Percentiles rank a stretch among this genome's conserved stretches.
Conservation (phyloP, 1,284 basidiomycete species). For the Ceratobasidium theobromae region DNA sequence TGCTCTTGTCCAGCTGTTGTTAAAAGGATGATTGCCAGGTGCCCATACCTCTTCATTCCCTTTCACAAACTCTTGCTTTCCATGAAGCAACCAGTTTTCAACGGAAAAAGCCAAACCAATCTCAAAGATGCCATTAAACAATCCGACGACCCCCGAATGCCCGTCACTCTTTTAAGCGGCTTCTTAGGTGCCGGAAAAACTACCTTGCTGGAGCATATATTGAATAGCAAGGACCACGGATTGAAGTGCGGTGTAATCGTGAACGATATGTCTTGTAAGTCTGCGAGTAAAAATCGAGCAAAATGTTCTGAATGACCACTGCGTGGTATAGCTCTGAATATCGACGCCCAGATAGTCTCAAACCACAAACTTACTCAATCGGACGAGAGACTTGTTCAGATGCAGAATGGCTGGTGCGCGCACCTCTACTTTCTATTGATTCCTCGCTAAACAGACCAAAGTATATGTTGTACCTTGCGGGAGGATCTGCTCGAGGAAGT, state of each 20-base stretch:
- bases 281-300: background rate
- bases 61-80: no score
- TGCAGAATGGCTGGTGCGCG: slow-evolving; percentile 47
- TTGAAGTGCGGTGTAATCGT: slow-evolving; percentile 47
- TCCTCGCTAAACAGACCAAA: background rate
- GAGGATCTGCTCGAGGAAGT: slow-evolving; percentile 52
- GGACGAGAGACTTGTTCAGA: slow-evolving; percentile 48
- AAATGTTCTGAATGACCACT: background rate
- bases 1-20: no score
- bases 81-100: background rate
- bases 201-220: slow-evolving; percentile 48
- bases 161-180: slow-evolving; percentile 49
- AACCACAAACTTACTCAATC: slow-evolving; percentile 47
- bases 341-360: slow-evolving; percentile 47
- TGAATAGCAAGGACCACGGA: slow-evolving; percentile 47
- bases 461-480: slow-evolving; percentile 51
- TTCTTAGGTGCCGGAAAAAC: slow-evolving; percentile 52
- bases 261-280: slow-evolving; percentile 47
- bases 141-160: slow-evolving; percentile 39
- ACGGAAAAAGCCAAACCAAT: background rate
- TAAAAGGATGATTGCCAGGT: no score
- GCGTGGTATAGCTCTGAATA: slow-evolving; percentile 41
- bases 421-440: background rate
- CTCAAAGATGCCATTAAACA: background rate
- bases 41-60: no score